Evolutionary conservation across 2,329 filamentous ascomycete genomes (phyloP), one percentile per base, ranked within the genome.

Genomic region (Coniochaeta prunicola): DNA sequence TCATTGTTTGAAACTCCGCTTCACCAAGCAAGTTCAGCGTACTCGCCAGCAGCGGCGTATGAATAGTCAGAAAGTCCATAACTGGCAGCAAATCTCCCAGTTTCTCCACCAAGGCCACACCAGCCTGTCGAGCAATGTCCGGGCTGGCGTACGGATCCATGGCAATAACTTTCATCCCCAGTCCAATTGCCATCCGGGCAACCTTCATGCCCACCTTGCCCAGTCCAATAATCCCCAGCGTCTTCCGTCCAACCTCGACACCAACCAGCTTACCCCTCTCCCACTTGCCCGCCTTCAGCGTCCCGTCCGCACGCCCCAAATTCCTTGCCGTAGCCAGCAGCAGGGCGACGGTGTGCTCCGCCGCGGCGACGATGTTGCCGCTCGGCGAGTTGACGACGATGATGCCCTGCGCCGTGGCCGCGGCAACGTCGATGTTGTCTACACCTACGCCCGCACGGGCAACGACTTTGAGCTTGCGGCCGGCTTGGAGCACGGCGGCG

Each of bases 131-230:
- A 2, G 89, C 89, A 42, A 92, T 80, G n/a, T 88, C 85, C 0
- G 82, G 78, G 61, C 87, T 89, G 1, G 90, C 89, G 69, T 91
- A 93, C 0, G 90, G 90, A 65, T 93, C 90, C 57, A 89, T 82
- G 0, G 88, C 90, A 17, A 87, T 73, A 13, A 93, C 82, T 45
- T 82, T 83, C 90, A 93, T 92, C 0, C 88, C 88, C 28, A 93
- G 74, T 0, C 90, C 89, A 57, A 86, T 87, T 9, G 87, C 89
- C 76, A 91, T 88, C n/a, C 88, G 80, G 19, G 90, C 90, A 17
- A 93, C 90, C 56, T 88, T 89, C 68, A 92, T 78, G 24, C 90
- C 90, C 30, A 93, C 89, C 75, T 92, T 92, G n/a, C 90, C 90
- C 28, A 92, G 74, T 1, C 90, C 90, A 40, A 94, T 84, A 56